A percentile compares a stretch with the other conserved stretches of the same genome.
Conservation (phyloP, 2,329 filamentous ascomycete genomes). For the Cadophora luteo-olivacea region DNA sequence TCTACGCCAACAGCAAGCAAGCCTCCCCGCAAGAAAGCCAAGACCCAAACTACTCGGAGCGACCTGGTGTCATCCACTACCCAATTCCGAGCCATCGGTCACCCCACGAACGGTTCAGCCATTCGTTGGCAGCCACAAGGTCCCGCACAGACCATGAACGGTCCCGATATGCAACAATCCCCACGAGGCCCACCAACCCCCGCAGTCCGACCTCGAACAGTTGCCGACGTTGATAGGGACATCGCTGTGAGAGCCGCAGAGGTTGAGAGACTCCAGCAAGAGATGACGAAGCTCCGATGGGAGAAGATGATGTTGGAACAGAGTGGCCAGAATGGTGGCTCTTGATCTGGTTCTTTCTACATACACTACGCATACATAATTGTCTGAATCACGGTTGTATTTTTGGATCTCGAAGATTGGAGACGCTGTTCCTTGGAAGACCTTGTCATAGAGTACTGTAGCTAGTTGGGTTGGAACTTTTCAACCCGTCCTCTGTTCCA, state of each 20-base stretch:
- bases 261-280: no score
- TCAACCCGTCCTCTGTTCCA: neutral
- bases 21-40: neutral
- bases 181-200: no score
- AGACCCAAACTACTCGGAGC: no score
- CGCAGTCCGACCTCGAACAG: neutral
- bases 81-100: neutral
- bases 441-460: neutral
- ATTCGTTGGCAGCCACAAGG: no score
- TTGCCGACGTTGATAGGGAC: neutral
- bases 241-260: neutral
- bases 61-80: no score
- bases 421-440: neutral
- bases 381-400: neutral
- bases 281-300: neutral
- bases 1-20: neutral
- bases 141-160: no score
- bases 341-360: neutral
- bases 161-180: no score
- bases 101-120: neutral
- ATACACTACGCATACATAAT: neutral
- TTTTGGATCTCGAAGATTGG: neutral
- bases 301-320: neutral
- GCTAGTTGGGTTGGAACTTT: neutral
- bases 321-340: neutral